Conservation (phyloP, 78 protist genomes). For the Dictyostelium capitatum region DNA sequence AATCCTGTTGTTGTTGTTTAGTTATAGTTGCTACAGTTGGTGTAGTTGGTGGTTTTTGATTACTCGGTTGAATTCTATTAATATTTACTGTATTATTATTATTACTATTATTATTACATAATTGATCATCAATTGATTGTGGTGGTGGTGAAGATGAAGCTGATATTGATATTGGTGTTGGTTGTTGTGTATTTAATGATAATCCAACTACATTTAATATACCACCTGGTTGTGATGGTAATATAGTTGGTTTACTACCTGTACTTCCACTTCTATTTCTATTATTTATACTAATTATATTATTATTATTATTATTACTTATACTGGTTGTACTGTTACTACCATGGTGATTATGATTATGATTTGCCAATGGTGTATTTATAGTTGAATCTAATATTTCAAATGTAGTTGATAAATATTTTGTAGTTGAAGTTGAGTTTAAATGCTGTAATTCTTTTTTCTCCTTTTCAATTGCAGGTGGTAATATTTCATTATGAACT, state of each 20-base stretch:
- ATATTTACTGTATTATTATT: neutral
- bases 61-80: neutral
- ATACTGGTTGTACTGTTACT: no score
- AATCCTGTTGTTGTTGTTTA: neutral
- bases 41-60: neutral
- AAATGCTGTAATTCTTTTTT: neutral
- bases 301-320: no score
- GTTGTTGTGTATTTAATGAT: slow-evolving; percentile 7
- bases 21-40: neutral
- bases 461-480: slow-evolving; percentile 7
- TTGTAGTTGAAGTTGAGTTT: neutral
- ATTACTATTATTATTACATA: neutral
- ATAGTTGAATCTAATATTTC: slow-evolving; percentile 19
- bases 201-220: neutral
- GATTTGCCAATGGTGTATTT: slow-evolving; percentile 13
- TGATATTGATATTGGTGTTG: slow-evolving; percentile 17
- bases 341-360: no score
- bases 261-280: slow-evolving; percentile 20
- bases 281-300: neutral
- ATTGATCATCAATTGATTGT: neutral
- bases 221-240: neutral
- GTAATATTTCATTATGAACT: neutral
- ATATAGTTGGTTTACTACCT: slow-evolving; percentile 4
- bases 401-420: neutral
- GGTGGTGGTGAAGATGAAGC: neutral